Percentiles rank a stretch among this genome's conserved stretches.
Evolutionary conservation across 2,329 filamentous ascomycete species (phyloP).

Genomic region (Sporothrix mexicana): DNA sequence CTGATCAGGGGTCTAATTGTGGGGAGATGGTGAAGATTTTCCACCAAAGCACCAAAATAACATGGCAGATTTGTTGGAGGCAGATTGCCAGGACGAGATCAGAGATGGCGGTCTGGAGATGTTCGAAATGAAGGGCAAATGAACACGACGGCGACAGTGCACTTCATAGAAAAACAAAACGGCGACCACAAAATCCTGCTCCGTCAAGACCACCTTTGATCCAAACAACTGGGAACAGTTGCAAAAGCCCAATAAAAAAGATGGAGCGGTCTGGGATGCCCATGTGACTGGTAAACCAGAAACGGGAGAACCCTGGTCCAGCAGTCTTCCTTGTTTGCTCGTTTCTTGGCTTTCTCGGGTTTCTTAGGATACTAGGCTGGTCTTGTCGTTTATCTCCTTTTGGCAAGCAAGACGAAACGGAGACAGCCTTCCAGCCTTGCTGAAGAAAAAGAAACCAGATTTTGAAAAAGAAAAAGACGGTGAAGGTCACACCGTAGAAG

Average conservation of each 20-base stretch:
- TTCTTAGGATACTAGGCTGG: neutral
- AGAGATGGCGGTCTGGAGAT: neutral
- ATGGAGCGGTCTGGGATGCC: neutral
- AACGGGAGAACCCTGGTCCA: neutral
- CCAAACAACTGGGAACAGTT: neutral
- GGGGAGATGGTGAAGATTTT: neutral
- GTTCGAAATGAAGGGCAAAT: neutral
- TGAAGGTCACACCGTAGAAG: neutral
- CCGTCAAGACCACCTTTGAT: neutral
- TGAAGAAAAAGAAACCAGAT: neutral
- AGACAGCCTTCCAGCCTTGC: neutral
- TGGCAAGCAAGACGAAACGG: neutral
- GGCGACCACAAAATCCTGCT: neutral
- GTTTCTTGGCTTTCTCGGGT: neutral
- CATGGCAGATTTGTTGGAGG: neutral
- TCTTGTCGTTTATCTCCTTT: conserved; percentile 1
- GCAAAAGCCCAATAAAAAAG: neutral
- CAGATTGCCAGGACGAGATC: conserved; percentile 6
- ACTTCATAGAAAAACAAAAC: neutral
- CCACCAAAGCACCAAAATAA: neutral
- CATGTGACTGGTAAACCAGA: neutral
- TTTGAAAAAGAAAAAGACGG: neutral
- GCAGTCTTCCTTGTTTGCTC: neutral
- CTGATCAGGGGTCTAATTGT: neutral
- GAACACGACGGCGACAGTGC: too few species aligned